phyloP scores from a whole-genome alignment of 176 grass and related monocot genomes.

The Triticum aestivum region IWGSC_CS_RefSeq_v2.1 NC_057795.1:621798837-621799336 shows the following conservation, averaged over 20 bases:
- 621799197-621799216: constrained; percentile 34
- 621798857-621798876: not conserved
- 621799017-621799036: not conserved
- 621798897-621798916: not conserved
- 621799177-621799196: constrained; percentile 35
- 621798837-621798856: not conserved
- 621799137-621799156: constrained; percentile 30
- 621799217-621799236: constrained; percentile 24
- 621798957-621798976: constrained; percentile 39
- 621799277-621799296: constrained; percentile 20
- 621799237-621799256: constrained; percentile 40
- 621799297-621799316: not conserved
- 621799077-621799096: constrained; percentile 35
- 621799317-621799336: not conserved
- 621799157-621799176: constrained; percentile 14
- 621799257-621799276: not conserved
- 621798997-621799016: constrained; percentile 35
- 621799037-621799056: not conserved
- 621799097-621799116: not conserved
- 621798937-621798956: constrained; percentile 26
- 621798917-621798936: not conserved
- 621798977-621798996: constrained; percentile 24
- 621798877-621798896: not conserved
- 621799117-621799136: constrained; percentile 40
- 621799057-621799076: constrained; percentile 38